These are phyloP conservation scores for Malus hybrid DNA, from an alignment of 331 rosid genomes.

Conservation along the genomic window DNA sequence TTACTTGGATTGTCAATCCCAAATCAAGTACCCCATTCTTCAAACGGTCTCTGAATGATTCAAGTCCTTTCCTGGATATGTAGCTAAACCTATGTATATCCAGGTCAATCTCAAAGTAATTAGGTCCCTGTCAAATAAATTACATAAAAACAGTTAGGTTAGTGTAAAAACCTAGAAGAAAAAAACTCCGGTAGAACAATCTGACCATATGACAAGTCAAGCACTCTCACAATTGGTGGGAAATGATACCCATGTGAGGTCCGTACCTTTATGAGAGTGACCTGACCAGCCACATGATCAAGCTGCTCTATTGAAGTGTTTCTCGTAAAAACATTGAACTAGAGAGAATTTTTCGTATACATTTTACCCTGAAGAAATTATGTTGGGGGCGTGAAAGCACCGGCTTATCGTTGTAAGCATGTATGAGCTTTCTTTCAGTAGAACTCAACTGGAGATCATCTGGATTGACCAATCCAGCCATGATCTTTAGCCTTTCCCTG, in stretches of 20 bases:
- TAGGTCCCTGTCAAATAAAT: conserved; percentile 49
- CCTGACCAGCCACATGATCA: neutral
- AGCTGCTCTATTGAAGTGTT: neutral
- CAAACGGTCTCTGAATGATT: conserved; percentile 55
- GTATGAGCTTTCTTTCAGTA: conserved; percentile 68
- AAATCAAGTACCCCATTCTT: conserved; percentile 56
- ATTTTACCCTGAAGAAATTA: conserved; percentile 53
- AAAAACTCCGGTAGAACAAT: neutral
- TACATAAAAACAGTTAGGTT: neutral
- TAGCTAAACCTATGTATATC: conserved; percentile 86
- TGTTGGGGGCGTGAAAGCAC: conserved; percentile 97
- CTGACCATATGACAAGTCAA: neutral
- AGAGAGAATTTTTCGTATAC: neutral
- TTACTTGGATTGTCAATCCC: conserved; percentile 85
- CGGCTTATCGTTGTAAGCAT: conserved; percentile 82
- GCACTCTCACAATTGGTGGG: neutral
- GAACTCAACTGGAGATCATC: conserved; percentile 64
- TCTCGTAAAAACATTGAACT: neutral
- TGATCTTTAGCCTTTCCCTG: conserved; percentile 78
- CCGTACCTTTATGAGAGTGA: neutral
- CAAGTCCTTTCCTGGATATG: conserved; percentile 82
- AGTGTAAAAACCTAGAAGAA: neutral
- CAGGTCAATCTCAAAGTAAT: conserved; percentile 80
- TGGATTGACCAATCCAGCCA: conserved; percentile 79
- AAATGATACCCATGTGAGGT: neutral